Conservation (phyloP, 2,329 filamentous ascomycete species). For the Fusarium sp. region DNA sequence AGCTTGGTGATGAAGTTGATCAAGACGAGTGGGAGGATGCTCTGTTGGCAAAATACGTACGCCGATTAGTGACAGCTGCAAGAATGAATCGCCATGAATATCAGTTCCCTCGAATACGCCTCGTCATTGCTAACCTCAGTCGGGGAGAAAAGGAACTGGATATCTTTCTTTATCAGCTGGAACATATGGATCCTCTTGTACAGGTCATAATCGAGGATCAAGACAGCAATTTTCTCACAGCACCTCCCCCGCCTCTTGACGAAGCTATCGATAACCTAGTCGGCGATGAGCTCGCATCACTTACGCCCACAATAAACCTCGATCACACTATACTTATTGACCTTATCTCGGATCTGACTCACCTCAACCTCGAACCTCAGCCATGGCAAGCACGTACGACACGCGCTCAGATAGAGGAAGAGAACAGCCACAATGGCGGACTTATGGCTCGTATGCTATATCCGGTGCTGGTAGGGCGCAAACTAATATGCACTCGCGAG, state of each 20-base stretch:
- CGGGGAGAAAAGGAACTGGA: conserved; percentile 46
- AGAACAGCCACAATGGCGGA: conserved; percentile 45
- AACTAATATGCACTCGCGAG: conserved; percentile 53
- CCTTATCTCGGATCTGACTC: conserved; percentile 55
- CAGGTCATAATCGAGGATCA: conserved; percentile 50
- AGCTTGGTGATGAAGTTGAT: conserved; percentile 47
- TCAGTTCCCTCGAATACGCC: conserved; percentile 49
- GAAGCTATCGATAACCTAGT: conserved; percentile 48
- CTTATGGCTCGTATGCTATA: conserved; percentile 53
- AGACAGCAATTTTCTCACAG: conserved; percentile 42
- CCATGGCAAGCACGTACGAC: conserved; percentile 51
- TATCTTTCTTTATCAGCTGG: conserved; percentile 49
- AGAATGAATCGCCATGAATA: conserved; percentile 53
- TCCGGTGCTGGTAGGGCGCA: conserved; percentile 48
- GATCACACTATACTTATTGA: conserved; percentile 57
- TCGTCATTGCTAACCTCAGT: conserved; percentile 51
- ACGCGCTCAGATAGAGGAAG: conserved; percentile 51
- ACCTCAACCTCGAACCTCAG: conserved; percentile 48
- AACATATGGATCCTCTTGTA: conserved; percentile 47
- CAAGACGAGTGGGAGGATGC: conserved; percentile 51
- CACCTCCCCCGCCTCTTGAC: conserved; percentile 40
- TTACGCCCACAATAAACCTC: conserved; percentile 54
- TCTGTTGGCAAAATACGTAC: conserved; percentile 49
- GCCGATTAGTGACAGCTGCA: conserved; percentile 52
- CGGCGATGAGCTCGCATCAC: conserved; percentile 47